Evolutionary conservation across 106 monocot species (phyloP).

Genomic region (Chionographis japonica): DNA sequence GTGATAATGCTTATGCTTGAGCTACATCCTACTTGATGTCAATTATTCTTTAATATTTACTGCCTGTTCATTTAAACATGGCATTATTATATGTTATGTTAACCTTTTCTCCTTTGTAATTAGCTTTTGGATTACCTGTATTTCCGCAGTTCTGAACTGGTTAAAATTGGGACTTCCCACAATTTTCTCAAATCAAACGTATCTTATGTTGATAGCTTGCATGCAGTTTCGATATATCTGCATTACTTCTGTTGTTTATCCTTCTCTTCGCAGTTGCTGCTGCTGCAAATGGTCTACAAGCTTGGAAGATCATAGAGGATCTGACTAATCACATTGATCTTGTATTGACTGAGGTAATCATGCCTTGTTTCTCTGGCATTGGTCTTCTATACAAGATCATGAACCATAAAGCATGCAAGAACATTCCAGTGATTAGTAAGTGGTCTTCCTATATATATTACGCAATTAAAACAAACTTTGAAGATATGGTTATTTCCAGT

Average conservation of each 20-base stretch:
- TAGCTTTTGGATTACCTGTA: too few species aligned
- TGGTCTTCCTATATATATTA: constrained; percentile 15
- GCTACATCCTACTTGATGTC: too few species aligned
- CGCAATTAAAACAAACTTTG: not conserved
- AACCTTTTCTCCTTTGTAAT: too few species aligned
- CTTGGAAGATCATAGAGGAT: constrained; percentile 79
- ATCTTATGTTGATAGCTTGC: too few species aligned
- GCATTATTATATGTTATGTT: too few species aligned
- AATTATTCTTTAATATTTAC: too few species aligned
- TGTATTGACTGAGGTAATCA: constrained; percentile 83
- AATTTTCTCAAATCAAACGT: too few species aligned
- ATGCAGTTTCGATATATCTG: not conserved
- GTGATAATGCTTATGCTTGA: too few species aligned
- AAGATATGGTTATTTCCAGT: not conserved
- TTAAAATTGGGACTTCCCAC: too few species aligned
- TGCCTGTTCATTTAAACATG: too few species aligned
- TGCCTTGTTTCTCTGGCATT: constrained; percentile 80
- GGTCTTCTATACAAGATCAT: constrained; percentile 88
- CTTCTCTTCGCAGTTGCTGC: constrained; percentile 59
- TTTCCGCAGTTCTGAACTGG: too few species aligned
- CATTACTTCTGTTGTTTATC: not conserved
- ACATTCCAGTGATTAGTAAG: constrained; percentile 97
- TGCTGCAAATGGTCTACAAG: constrained; percentile 75
- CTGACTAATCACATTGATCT: constrained; percentile 64
- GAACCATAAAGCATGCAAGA: constrained; percentile 74